Evolutionary conservation across 2,329 filamentous ascomycete genomes (phyloP), one percentile per base, ranked within the genome.

Genomic region (Coniella vitis): DNA sequence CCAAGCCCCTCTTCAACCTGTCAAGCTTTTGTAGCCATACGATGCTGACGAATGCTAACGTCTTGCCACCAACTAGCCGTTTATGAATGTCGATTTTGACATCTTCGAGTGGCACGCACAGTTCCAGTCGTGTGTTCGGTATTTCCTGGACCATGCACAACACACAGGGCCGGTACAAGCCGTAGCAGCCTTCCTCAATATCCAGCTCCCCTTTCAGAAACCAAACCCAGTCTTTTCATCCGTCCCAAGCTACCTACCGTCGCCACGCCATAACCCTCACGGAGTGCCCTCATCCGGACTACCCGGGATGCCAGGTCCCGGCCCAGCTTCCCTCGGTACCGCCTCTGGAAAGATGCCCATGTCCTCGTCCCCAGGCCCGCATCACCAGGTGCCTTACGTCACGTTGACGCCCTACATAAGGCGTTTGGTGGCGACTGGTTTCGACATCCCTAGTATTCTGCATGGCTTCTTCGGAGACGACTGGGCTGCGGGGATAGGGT

Each of bases 401-500:
- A 89, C 87, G 1, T 73, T 96, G 10, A 78, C 93, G 4, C 91
- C 93, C 0, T 98, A 95, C 65, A 84, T 97, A 54, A 84, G 91
- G 31, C 87, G 93, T 14, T 77, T 97, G 2, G 83, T 97, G 40
- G 88, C 88, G 14, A 97, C 91, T 0, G 91, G 90, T 2, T 93
- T 95, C 70, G 93, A 97, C 65, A 83, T 83, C 36, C 83, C 86
- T 0, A 83, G 83, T 0, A 84, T 97, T n/a, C 72, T 98, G 52
- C 88, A 95, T 62, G 90, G 90, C 10, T 95, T 96, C 70, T 98
- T 97, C 59, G 93, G 93, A n/a, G 87, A 96, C 56, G 86, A 95
- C 62, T 98, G 90, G 87, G 67, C 72, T 31, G 72, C 78, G 17
- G 93, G 93, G 2, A 76, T 97, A 42, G 86, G 90, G 0, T 81